phyloP scores from a whole-genome alignment of 2,329 filamentous ascomycete genomes.

The Aspergillus fructus region DNA sequence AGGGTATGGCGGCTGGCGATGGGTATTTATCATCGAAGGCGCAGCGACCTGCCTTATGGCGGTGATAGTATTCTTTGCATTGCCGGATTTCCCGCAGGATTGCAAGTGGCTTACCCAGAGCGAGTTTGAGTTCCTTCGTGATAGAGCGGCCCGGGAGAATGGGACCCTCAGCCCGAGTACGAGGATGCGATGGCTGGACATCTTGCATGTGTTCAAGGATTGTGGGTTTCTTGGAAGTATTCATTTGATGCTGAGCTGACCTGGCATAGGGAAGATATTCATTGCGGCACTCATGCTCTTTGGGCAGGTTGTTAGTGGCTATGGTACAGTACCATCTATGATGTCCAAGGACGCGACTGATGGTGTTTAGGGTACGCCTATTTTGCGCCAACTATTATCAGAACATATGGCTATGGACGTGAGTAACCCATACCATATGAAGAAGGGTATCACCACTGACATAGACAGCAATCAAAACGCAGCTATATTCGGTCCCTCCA shows the following conservation, averaged over 20 bases:
- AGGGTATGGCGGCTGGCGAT: conserved; percentile 56
- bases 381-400: conserved; percentile 71
- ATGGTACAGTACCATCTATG: conserved; percentile 44
- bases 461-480: conserved; percentile 46
- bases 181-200: conserved; percentile 59
- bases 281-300: conserved; percentile 78
- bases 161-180: conserved; percentile 64
- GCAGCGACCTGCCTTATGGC: conserved; percentile 59
- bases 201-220: conserved; percentile 67
- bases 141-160: conserved; percentile 66
- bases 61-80: conserved; percentile 58
- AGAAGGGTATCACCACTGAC: no score
- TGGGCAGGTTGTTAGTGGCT: conserved; percentile 72
- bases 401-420: conserved; percentile 60
- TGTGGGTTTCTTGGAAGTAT: conserved; percentile 33
- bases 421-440: conserved; percentile 1
- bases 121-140: conserved; percentile 65
- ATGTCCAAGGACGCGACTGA: not conserved
- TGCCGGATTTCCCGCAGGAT: conserved; percentile 71
- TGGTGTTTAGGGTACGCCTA: conserved; percentile 60
- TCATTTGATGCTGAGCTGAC: conserved; percentile 9
- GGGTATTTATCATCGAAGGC: conserved; percentile 60
- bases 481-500: conserved; percentile 53
- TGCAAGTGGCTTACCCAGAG: conserved; percentile 66
- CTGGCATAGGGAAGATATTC: conserved; percentile 58